These are phyloP conservation scores for Leccinum broughii DNA, from an alignment of 768 basidiomycete genomes.

Conservation along the genomic window DNA sequence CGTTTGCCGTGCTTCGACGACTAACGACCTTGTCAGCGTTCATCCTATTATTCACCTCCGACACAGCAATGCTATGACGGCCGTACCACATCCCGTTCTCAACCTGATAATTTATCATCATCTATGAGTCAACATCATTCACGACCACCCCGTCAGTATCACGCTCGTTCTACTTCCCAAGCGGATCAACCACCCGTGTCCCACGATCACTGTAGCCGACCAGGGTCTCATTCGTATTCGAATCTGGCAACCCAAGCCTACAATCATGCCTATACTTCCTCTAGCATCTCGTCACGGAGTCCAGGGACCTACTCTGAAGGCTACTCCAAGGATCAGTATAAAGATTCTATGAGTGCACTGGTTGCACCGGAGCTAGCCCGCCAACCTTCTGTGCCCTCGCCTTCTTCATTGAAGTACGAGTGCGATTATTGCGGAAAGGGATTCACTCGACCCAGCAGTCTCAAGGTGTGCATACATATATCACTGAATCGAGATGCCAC, in stretches of 20 bases:
- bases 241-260: slow-evolving; percentile 23
- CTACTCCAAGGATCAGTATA: slow-evolving; percentile 9
- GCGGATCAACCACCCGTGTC: slow-evolving; percentile 26
- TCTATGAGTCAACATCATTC: slow-evolving; percentile 23
- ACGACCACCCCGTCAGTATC: slow-evolving; percentile 22
- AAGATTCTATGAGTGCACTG: slow-evolving; percentile 14
- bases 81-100: slow-evolving; percentile 18
- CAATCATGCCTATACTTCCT: slow-evolving; percentile 15
- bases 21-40: slow-evolving; percentile 22
- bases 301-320: slow-evolving; percentile 23
- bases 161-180: slow-evolving; percentile 31
- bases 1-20: not conserved
- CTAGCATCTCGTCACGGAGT: slow-evolving; percentile 21
- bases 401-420: slow-evolving; percentile 61
- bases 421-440: slow-evolving; percentile 79
- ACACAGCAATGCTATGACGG: slow-evolving; percentile 31
- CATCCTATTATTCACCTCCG: slow-evolving; percentile 23
- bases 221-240: slow-evolving; percentile 30
- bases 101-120: slow-evolving; percentile 27
- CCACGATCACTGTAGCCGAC: slow-evolving; percentile 28
- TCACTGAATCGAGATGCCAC: slow-evolving; percentile 1
- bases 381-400: slow-evolving; percentile 21
- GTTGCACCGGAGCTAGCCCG: slow-evolving; percentile 15
- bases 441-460: slow-evolving; percentile 80
- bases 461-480: slow-evolving; percentile 52